A percentile compares a stretch with the other conserved stretches of the same genome.
Conservation (phyloP, 1,284 basidiomycete genomes). For the Cystobasidium slooffiae region DNA sequence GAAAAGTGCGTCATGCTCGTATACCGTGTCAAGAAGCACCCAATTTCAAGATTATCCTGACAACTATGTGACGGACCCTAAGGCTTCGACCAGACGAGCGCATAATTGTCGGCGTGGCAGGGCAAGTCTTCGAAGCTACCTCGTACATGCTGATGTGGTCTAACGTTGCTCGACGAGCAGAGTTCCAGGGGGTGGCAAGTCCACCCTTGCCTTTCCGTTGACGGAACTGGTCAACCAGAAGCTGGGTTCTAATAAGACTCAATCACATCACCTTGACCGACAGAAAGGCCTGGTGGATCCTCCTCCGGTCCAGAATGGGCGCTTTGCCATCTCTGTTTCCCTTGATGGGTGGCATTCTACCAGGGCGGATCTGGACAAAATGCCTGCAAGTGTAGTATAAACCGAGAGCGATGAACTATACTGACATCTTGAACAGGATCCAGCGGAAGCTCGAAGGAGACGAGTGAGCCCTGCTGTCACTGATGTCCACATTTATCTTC, state of each 20-base stretch:
- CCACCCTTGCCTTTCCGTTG: constrained; percentile 68
- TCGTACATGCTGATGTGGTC: neutral
- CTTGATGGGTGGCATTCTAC: constrained; percentile 81
- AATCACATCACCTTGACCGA: constrained; percentile 29
- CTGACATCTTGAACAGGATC: constrained; percentile 61
- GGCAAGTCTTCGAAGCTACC: constrained; percentile 45
- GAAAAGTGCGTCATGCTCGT: constrained; percentile 52
- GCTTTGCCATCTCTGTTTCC: constrained; percentile 67
- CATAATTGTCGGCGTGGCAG: constrained; percentile 66
- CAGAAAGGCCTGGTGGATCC: constrained; percentile 16
- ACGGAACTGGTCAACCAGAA: constrained; percentile 62
- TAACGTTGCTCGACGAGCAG: constrained; percentile 53
- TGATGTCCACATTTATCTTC: no score
- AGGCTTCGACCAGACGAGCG: constrained; percentile 62
- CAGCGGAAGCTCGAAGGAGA: constrained; percentile 70
- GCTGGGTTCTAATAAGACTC: constrained; percentile 47
- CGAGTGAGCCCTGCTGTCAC: constrained; percentile 66
- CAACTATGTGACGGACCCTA: constrained; percentile 56
- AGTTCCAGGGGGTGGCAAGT: constrained; percentile 82
- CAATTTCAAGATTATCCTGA: neutral
- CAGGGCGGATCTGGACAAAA: constrained; percentile 65
- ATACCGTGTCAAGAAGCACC: constrained; percentile 43
- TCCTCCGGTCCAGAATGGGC: constrained; percentile 4
- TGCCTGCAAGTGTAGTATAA: constrained; percentile 62
- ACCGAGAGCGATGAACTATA: neutral